Conservation (phyloP, 257 asterid species). For the Fraxinus americana region DNA sequence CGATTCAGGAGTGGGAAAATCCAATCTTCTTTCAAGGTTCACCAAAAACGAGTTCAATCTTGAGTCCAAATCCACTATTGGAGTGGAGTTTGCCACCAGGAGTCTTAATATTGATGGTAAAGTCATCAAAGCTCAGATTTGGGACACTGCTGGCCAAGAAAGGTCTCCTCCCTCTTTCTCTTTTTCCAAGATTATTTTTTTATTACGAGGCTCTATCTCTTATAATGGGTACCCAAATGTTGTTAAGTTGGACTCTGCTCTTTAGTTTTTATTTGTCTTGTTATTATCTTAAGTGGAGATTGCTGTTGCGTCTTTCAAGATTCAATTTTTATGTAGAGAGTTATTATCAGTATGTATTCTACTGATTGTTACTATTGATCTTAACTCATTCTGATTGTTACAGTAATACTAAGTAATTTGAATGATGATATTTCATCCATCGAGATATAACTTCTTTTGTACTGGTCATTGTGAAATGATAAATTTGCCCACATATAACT, state of each 20-base stretch:
- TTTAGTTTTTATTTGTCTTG: not conserved
- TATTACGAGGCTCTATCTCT: not conserved
- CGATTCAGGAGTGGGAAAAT: constrained; percentile 25
- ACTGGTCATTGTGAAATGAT: not conserved
- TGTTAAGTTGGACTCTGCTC: not conserved
- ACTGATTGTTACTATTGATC: not conserved
- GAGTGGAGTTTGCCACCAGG: constrained; percentile 24
- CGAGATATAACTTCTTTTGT: not conserved
- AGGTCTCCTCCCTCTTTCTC: constrained; percentile 4
- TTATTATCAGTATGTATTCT: not conserved
- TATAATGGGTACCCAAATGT: not conserved
- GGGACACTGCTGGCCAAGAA: constrained; percentile 29
- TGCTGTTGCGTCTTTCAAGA: not conserved
- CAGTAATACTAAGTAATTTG: not conserved
- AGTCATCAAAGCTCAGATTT: constrained; percentile 28
- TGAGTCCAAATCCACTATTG: constrained; percentile 24
- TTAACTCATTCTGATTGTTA: not conserved
- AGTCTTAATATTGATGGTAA: constrained; percentile 17
- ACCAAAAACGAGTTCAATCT: constrained; percentile 22
- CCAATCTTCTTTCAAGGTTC: constrained; percentile 22
- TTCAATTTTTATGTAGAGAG: not conserved
- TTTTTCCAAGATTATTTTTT: not conserved
- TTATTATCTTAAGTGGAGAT: not conserved
- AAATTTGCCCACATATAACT: not conserved
- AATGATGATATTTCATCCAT: not conserved